Base-by-base conservation (phyloP, 768 basidiomycete genomes). In the Leucocoprinus sp. region DNA sequence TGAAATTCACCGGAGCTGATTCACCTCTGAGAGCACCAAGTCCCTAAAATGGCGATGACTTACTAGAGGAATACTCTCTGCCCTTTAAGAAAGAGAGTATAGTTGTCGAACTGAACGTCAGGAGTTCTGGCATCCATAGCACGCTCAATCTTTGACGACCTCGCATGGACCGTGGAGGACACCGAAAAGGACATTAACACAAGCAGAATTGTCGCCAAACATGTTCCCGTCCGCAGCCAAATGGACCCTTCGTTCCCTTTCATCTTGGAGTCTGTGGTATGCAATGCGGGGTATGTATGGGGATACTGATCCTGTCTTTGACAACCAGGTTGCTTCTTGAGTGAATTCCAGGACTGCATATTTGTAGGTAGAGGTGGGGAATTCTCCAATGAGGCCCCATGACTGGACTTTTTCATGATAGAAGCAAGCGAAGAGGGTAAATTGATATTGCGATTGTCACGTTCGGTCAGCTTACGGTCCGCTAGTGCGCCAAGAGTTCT, bases 1-100 rank as follows among this genome's bases (percentile, higher is more conserved):
- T 90, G 89, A 59, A 89, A 87, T 60, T 90, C 89, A 47, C 89
- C 89, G 0, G 84, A 86, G 54, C 87, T 89, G 48, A 9, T 21
- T 6, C 31, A 33, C 8, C 24, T 27, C 23, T 29, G 23, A 37
- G 19, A 41, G 18, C 42, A 31, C 45, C 28, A 6, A 29, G 15
- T 2, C 7, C 0, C 12, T 8, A 11, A 49, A 41, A 2, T 4
- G 2, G 19, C 27, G 8, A 39, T 37, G 14, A 69, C 79, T 43
- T 62, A 84, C 84, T 85, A 73, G 3, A 89, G 59, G 52, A 89
- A 85, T 15, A 85, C 58, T 12, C 87, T 69, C 54, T 86, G 85
- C 3, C 78, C 80, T 34, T 76, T 72, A 31, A 89, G 54, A 44
- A 81, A 70, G 8, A 90, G 64, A 56, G 81, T 85, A 58, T 83